Conservation (phyloP, 176 grass and related monocot species). For the Ensete glaucum region DNA sequence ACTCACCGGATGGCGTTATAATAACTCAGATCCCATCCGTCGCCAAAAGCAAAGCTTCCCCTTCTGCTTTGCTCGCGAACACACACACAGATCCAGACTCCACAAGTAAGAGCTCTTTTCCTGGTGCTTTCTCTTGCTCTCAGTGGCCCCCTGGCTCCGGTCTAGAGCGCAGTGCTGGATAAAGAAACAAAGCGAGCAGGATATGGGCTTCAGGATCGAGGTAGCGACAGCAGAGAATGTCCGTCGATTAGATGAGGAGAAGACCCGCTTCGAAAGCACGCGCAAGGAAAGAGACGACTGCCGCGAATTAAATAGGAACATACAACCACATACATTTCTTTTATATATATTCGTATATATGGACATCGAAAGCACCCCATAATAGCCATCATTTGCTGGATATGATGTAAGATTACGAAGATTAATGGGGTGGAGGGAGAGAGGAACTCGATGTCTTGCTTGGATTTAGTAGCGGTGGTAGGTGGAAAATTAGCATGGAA, state of each 20-base stretch:
- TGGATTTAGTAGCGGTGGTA: too few species aligned
- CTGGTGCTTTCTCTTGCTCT: not conserved
- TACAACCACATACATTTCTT: too few species aligned
- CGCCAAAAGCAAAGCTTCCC: constrained; percentile 1
- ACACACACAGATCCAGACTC: not conserved
- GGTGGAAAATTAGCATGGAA: too few species aligned
- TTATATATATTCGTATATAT: too few species aligned
- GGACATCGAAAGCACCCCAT: too few species aligned
- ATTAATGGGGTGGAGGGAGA: too few species aligned
- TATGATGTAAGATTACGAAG: too few species aligned
- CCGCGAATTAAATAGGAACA: too few species aligned
- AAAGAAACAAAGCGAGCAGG: not conserved
- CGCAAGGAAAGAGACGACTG: not conserved
- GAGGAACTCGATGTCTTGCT: too few species aligned
- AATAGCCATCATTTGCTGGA: too few species aligned
- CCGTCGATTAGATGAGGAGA: not conserved
- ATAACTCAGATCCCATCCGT: not conserved
- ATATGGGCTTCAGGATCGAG: not conserved
- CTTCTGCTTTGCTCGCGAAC: not conserved
- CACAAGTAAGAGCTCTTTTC: not conserved
- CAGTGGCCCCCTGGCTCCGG: not conserved
- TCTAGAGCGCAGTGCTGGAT: not conserved
- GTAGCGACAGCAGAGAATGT: constrained; percentile 13
- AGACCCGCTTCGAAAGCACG: not conserved
- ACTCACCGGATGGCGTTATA: not conserved